Evolutionary conservation across 805 yeast genomes (phyloP).

Genomic region (Lachancea nothofagi): DNA sequence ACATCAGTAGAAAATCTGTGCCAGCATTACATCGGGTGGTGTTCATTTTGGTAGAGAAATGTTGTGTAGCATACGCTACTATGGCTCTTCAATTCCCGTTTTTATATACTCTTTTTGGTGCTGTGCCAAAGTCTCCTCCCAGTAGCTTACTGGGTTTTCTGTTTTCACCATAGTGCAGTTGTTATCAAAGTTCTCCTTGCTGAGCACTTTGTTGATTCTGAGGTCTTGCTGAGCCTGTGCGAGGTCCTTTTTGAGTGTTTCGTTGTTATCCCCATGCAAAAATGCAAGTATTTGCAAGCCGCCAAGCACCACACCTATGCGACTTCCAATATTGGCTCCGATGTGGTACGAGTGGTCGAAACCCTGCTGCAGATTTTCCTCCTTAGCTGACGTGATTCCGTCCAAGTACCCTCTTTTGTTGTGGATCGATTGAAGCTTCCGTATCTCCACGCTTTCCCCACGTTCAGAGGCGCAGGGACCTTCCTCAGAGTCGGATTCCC

Average conservation of each 20-base stretch:
- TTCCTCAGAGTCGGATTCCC: constrained; percentile 22
- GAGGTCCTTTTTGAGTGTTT: constrained; percentile 23
- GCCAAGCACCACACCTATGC: constrained; percentile 63
- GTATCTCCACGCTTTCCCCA: constrained; percentile 23
- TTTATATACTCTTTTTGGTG: constrained; percentile 17
- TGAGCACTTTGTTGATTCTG: constrained; percentile 52
- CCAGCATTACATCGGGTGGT: constrained; percentile 98
- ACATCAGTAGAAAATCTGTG: constrained; percentile 93
- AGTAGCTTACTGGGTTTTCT: constrained; percentile 38
- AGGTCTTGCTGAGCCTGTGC: constrained; percentile 47
- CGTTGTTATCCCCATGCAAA: constrained; percentile 17
- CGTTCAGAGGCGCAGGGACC: neutral
- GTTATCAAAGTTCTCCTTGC: constrained; percentile 47
- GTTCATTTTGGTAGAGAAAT: constrained; percentile 80
- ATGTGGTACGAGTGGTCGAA: constrained; percentile 74
- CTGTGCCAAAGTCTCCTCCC: constrained; percentile 35
- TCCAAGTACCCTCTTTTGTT: constrained; percentile 77
- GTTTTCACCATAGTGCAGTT: constrained; percentile 35
- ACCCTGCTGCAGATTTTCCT: constrained; percentile 65
- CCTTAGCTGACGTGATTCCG: constrained; percentile 68
- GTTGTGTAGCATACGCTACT: too few species aligned
- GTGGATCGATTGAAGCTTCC: constrained; percentile 54
- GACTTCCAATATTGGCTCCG: constrained; percentile 66
- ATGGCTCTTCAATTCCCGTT: neutral
- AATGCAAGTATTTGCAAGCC: constrained; percentile 35